Evolutionary conservation across 2,329 filamentous ascomycete genomes (phyloP).

Genomic region (Cladosporium sp.): DNA sequence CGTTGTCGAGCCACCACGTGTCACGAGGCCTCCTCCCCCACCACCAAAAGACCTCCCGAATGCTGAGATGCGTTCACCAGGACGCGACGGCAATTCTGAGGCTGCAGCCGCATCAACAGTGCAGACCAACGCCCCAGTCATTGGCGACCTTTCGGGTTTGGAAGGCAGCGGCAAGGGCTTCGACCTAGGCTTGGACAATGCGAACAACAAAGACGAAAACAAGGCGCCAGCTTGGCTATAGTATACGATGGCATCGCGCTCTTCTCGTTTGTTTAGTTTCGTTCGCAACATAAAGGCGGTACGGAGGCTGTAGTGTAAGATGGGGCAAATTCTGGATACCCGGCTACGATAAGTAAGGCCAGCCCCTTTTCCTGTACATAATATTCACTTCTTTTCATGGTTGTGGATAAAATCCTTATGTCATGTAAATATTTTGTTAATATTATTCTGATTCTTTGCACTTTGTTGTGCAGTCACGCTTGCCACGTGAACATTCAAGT

Average conservation of each 20-base stretch:
- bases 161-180: not conserved
- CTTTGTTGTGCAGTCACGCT: too few relatives aligned
- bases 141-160: constrained; percentile 1
- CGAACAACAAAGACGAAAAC: not conserved
- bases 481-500: too few relatives aligned
- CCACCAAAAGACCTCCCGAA: not conserved
- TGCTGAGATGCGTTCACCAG: not conserved
- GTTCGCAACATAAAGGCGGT: too few relatives aligned
- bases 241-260: not conserved
- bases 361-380: not conserved
- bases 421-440: too few relatives aligned
- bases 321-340: not conserved
- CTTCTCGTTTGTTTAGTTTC: too few relatives aligned
- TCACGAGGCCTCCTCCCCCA: not conserved
- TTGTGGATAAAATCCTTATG: too few relatives aligned
- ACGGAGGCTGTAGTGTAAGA: not conserved
- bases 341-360: not conserved
- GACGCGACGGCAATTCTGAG: not conserved
- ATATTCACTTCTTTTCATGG: not conserved
- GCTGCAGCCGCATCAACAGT: not conserved
- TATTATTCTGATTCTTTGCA: too few relatives aligned
- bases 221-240: constrained; percentile 4
- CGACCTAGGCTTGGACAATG: not conserved
- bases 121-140: not conserved
- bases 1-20: constrained; percentile 1